Base-by-base conservation (phyloP, 2,329 filamentous ascomycete species). In the Fusarium succisae region DNA sequence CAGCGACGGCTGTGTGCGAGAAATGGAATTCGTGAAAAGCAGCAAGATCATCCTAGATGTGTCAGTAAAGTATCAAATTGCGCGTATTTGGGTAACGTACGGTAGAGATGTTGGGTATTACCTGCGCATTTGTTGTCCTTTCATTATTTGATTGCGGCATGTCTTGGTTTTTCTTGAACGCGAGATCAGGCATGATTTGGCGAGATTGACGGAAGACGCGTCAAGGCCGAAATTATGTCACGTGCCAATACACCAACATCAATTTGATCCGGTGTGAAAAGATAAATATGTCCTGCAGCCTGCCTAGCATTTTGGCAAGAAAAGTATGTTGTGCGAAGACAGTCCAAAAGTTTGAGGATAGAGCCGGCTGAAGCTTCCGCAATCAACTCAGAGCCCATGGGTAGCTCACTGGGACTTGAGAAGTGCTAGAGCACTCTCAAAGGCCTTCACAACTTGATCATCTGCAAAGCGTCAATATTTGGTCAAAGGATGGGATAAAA, bases 11-110 rank as follows among this genome's bases (percentile, higher is more conserved):
- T 51, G 81, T 73, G 39, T 75, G 63, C 17, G 86, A 86, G 80
- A 94, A 93, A 76, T 94, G 91, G 24, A 85, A 81, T 47, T 87
- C 81, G 71, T 91, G 87, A 76, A 93, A 93, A 35, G 83, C 82
- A 60, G 83, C 79, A 38, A 93, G 82, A 48, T 93, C 91, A 80
- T 88, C 84, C 91, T 93, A 70, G 28, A 48, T n/a, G 5, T 28
- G 62, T 82, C 57, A 82, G 74, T 50, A 37, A 11, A 55, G 24
- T 17, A 44, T 28, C 24, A 24, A 22, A 15, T 22, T 15, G 32
- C 28, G 37, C 37, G 39, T 43, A 28, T 22, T 2, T 15, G 38
- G 41, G 26, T 5, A 17, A 73, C 79, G 43, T 59, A 81, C 80
- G 45, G 73, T 55, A 8, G 79, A 79, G n/a, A 82, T 73, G 39